Evolutionary conservation across 306 rosid genomes (phyloP).

Genomic region (Senna tora): DNA sequence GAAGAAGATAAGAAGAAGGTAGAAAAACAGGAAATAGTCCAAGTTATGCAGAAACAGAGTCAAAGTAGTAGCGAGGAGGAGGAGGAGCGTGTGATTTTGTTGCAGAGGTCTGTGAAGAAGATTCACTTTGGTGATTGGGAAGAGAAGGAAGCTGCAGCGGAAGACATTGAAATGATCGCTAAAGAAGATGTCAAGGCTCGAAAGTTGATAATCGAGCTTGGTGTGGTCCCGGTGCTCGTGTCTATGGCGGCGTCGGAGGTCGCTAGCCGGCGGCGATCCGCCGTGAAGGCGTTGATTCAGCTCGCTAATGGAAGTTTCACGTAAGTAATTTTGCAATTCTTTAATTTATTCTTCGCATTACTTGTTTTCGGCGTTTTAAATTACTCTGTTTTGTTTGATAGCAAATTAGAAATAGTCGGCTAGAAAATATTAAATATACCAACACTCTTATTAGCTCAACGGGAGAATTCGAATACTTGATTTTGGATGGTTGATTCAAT

Average conservation of each 20-base stretch:
- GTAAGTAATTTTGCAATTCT: conserved; percentile 49
- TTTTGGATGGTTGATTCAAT: not conserved
- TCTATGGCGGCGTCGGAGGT: conserved; percentile 57
- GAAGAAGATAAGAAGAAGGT: not conserved
- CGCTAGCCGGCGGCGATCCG: conserved; percentile 41
- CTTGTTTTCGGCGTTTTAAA: not conserved
- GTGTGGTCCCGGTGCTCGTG: conserved; percentile 69
- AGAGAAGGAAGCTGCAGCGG: conserved; percentile 70
- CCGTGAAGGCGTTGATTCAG: conserved; percentile 52
- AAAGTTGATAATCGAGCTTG: conserved; percentile 60
- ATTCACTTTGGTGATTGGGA: conserved; percentile 78
- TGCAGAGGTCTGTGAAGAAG: conserved; percentile 69
- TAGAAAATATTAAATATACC: not conserved
- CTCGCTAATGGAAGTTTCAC: conserved; percentile 60
- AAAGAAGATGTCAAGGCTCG: conserved; percentile 57
- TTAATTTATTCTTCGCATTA: not conserved
- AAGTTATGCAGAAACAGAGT: conserved; percentile 33
- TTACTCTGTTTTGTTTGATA: not conserved
- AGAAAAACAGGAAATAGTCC: not conserved
- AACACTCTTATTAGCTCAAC: not conserved
- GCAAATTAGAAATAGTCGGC: not conserved
- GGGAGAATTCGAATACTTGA: not conserved
- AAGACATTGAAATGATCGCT: conserved; percentile 52
- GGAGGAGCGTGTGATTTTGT: conserved; percentile 38
- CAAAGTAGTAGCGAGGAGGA: conserved; percentile 27